Percentiles rank a stretch among this genome's conserved stretches.
phyloP scores from a whole-genome alignment of 164 flowering plant genomes.

The Liriodendron chinense region DNA sequence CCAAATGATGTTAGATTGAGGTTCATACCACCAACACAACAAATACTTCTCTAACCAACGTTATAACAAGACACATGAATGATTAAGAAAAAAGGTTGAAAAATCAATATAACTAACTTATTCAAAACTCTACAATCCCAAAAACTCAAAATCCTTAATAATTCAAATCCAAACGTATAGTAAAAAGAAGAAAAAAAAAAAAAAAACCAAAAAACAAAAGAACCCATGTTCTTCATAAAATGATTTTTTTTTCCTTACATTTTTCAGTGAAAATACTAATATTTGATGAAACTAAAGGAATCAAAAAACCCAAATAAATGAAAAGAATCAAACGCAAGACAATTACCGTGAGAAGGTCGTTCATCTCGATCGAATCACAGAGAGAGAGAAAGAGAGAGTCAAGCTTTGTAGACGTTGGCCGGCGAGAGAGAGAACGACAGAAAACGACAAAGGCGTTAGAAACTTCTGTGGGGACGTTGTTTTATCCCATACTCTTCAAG shows the following conservation, averaged over 20 bases:
- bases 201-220: no score
- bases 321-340: not conserved
- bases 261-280: no score
- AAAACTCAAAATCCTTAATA: not conserved
- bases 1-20: no score
- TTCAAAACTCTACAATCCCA: no score
- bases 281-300: no score
- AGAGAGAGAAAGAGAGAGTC: not conserved
- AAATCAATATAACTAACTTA: not conserved
- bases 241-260: no score
- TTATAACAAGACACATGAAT: no score
- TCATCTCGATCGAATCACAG: not conserved
- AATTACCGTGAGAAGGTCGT: conserved; percentile 14
- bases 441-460: not conserved
- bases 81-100: not conserved
- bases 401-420: not conserved
- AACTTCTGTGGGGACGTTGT: not conserved
- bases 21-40: no score
- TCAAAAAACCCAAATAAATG: not conserved
- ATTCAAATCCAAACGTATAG: not conserved
- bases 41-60: no score
- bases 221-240: no score
- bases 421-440: not conserved
- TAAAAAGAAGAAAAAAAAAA: no score
- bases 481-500: no score